A percentile compares a stretch with the other conserved stretches of the same genome.
Conservation (phyloP, 805 yeast species). For the Starmerella cellae region DNA sequence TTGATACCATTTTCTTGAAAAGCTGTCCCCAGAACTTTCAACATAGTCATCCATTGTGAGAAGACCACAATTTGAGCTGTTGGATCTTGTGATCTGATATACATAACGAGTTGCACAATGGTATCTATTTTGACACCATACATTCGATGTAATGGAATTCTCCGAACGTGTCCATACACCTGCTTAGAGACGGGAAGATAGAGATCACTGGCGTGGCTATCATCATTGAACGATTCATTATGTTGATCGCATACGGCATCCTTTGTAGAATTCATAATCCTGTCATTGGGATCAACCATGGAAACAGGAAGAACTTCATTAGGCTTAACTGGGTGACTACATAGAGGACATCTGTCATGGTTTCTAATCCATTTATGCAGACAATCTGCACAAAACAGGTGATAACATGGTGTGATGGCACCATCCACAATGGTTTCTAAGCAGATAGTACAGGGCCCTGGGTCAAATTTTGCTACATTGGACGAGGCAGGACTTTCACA, state of each 20-base stretch:
- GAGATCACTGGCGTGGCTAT: constrained; percentile 12
- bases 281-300: neutral
- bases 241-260: neutral
- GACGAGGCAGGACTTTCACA: neutral
- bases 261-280: neutral
- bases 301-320: neutral
- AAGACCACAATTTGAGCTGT: constrained; percentile 70
- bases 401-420: constrained; percentile 80
- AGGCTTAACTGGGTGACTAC: constrained; percentile 36
- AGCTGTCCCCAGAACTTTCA: constrained; percentile 54
- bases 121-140: constrained; percentile 83
- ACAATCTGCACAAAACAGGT: constrained; percentile 75
- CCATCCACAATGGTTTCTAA: constrained; percentile 58
- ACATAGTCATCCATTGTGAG: constrained; percentile 76
- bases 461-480: neutral
- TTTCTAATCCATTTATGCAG: constrained; percentile 56
- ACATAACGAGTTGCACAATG: constrained; percentile 58
- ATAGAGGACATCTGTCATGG: constrained; percentile 61
- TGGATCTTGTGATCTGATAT: constrained; percentile 44
- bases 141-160: constrained; percentile 32
- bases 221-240: neutral
- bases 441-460: constrained; percentile 59
- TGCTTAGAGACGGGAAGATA: constrained; percentile 22
- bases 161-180: constrained; percentile 29
- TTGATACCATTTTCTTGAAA: constrained; percentile 44